phyloP scores from a whole-genome alignment of 139 green algal species.

The Chlorella ohadii region DNA sequence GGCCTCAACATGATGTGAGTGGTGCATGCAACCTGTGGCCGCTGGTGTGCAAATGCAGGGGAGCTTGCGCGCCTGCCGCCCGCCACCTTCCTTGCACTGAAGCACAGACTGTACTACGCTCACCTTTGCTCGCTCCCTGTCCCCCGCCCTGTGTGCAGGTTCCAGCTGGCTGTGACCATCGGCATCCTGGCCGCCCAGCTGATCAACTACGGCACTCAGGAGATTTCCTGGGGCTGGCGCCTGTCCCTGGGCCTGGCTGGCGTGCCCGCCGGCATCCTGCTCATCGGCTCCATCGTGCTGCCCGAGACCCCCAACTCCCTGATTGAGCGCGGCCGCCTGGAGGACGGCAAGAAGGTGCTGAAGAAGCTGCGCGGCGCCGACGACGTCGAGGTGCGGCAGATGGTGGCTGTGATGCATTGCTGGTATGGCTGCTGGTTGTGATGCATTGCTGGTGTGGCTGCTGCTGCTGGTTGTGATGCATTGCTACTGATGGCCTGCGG shows the following conservation, averaged over 20 bases:
- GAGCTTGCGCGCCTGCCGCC: too few relatives aligned
- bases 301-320: slow-evolving; percentile 82
- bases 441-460: too few relatives aligned
- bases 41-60: too few relatives aligned
- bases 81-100: too few relatives aligned
- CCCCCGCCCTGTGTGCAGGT: too few relatives aligned
- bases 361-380: slow-evolving; percentile 57
- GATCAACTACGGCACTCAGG: slow-evolving; percentile 73
- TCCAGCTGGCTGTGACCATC: slow-evolving; percentile 43
- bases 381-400: slow-evolving; percentile 36
- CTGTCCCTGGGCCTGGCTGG: slow-evolving; percentile 39
- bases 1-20: slow-evolving; percentile 37
- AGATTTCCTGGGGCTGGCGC: slow-evolving; percentile 42
- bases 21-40: too few relatives aligned
- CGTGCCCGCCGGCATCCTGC: slow-evolving; percentile 36
- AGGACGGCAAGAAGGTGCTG: slow-evolving; percentile 60
- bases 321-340: slow-evolving; percentile 59
- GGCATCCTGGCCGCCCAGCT: slow-evolving; percentile 39
- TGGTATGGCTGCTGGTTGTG: too few relatives aligned
- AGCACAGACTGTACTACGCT: too few relatives aligned
- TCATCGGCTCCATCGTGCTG: slow-evolving; percentile 61
- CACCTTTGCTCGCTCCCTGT: too few relatives aligned
- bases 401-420: too few relatives aligned
- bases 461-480: too few relatives aligned
- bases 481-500: too few relatives aligned